Evolutionary conservation across 305 asterid species (phyloP), one percentile per base, ranked within the genome.

Genomic region (Lippia alba): DNA sequence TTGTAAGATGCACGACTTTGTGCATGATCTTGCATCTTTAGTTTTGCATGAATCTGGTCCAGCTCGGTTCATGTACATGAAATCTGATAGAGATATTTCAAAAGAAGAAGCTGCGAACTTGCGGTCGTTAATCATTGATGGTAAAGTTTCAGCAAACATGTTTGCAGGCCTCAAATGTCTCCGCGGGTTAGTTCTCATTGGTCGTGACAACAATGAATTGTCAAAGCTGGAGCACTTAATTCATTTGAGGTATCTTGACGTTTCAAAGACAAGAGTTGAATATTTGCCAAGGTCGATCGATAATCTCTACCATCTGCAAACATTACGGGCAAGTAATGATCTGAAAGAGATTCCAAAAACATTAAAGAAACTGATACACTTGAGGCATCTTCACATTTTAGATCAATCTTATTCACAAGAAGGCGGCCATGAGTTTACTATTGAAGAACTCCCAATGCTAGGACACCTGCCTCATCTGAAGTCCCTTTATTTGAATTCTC

Each of bases 1-100:
- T n/a, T n/a, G 30, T 24, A 24, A 54, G 71, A 81, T 83, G 89
- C 91, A 86, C 19, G 76, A 69, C 56, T 69, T 67, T 49, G 78
- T 80, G 50, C 81, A 81, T 32, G 82, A 81, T 63, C 60, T 81
- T 14, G 78, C 85, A 6, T 30, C 53, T 32, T 57, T 30, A 4
- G 15, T 83, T 20, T 12, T 32, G 5, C 16, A 48, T 32, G 44
- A 44, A 20, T 53, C 40, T 9, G 18, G 15, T 56, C 34, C 48
- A 40, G 40, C 12, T 56, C 71, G 75, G 12, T 70, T 69, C 32
- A 32, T 69, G 8, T 16, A 19, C 12, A 3, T 7, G 1, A 8
- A 68, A 12, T 20, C 49, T 4, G 2, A 0, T 18, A 3, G 6
- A 11, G 53, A 51, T 12, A 60, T 80, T 44, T 30, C 34, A 18